Base-by-base conservation (phyloP, 371 early-diverging fungal species). In the Gilbertella persicaria region DNA sequence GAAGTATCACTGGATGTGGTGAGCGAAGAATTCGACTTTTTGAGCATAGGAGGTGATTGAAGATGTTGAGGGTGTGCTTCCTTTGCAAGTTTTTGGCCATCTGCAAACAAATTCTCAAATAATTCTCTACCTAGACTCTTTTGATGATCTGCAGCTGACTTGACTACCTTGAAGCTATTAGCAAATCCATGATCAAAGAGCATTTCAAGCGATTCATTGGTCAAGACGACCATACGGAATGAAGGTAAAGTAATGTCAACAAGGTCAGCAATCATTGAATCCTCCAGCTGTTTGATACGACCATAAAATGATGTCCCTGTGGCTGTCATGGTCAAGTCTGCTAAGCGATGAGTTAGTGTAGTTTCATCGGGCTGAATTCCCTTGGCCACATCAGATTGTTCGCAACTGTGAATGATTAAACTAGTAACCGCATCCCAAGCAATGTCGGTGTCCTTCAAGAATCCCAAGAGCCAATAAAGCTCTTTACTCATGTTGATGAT, bases 401-500 rank as follows among this genome's bases (percentile, higher is more conserved):
- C 76, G 12, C 82, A 79, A 6, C 64, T 66, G 12, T 60, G 53
- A 25, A 66, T 47, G 10, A 66, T 60, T 0, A 66, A 36, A 20
- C 53, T 66, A 13, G 56, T 60, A 1, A 57, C 60, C 4, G 66
- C 57, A 37, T 66, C 66, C 66, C 66, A 66, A 0, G 66, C 66
- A 23, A 66, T 60, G 5, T 53, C 45, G 13, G 28, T 45, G 19
- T 57, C 66, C 41, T 58, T 60, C 2, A 57, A 17, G 0, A 53
- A 24, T 7, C 58, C 39, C 14, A 66, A 69, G 7, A 92, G 61
- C 60, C 86, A 90, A 26, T 94, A 73, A 4, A 95, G 60, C 42
- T 87, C 85, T 68, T 95, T 95, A 4, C 92, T 89, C 62, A 94
- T 74, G 38, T 85, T 81, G 47, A 93, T 77, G 28, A 92, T 79